Conservation (phyloP, 371 early-diverging fungal species). For the Mortierella polycephala region DNA sequence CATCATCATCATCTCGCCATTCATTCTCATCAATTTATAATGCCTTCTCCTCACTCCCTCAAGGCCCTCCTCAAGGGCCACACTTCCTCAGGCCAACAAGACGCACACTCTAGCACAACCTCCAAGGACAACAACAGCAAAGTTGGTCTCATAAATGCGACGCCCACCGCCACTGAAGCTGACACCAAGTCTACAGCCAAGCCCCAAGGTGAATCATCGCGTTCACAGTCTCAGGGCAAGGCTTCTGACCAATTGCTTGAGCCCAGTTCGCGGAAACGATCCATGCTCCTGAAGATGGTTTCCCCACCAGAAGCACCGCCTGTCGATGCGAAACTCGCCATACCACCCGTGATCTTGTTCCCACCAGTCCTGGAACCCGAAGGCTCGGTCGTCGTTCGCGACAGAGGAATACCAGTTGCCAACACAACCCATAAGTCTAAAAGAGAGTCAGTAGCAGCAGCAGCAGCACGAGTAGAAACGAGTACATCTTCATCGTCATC, state of each 20-base stretch:
- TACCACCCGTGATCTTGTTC: constrained; percentile 29
- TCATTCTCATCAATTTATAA: neutral
- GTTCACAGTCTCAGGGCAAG: constrained; percentile 3
- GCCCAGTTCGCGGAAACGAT: constrained; percentile 29
- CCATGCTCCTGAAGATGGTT: constrained; percentile 43
- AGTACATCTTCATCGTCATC: neutral
- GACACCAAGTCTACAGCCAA: neutral
- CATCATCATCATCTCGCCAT: constrained; percentile 7
- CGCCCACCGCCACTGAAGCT: neutral
- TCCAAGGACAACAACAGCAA: neutral
- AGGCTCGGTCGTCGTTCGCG: neutral
- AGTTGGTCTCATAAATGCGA: too few relatives aligned
- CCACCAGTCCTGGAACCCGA: constrained; percentile 19
- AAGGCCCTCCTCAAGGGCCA: constrained; percentile 16
- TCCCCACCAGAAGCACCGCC: constrained; percentile 35
- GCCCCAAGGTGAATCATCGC: too few relatives aligned
- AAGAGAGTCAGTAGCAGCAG: neutral
- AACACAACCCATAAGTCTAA: neutral
- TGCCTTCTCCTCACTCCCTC: constrained; percentile 13
- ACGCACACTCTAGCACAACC: neutral
- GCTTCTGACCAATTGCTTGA: constrained; percentile 18
- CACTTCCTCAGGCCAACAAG: neutral
- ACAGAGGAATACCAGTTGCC: constrained; percentile 1
- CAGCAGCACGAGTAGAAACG: neutral
- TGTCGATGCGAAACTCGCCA: constrained; percentile 17